Percentiles rank a stretch among this genome's conserved stretches.
Conservation (phyloP, 345 rosid genomes). For the Gossypium herbaceum region DNA sequence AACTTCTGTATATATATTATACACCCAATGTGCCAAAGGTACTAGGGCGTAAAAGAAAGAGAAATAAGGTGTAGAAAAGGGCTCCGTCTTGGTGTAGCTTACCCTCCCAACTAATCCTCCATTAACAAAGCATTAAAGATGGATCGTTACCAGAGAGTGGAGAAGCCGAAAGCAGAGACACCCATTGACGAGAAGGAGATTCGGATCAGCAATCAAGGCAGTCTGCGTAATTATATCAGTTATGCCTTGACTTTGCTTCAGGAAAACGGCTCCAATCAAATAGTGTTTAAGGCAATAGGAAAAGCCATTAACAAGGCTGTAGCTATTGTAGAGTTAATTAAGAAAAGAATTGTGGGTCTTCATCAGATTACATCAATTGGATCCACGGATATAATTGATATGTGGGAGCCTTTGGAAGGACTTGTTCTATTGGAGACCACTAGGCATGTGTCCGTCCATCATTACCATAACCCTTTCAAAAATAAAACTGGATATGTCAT, state of each 20-base stretch:
- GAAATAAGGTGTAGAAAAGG: too few species aligned
- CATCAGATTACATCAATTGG: neutral
- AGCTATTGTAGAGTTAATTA: neutral
- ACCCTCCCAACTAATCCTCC: too few species aligned
- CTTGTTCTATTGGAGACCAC: neutral
- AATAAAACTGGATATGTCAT: neutral
- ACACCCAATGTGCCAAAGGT: too few species aligned
- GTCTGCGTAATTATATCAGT: neutral
- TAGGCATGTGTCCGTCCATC: neutral
- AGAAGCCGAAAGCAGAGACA: neutral
- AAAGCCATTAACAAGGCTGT: constrained; percentile 3
- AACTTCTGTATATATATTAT: too few species aligned
- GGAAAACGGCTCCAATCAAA: neutral
- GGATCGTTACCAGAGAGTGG: neutral
- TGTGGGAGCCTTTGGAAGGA: constrained; percentile 1
- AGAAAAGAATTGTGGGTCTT: constrained; percentile 2
- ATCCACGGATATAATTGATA: neutral
- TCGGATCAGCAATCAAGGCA: neutral
- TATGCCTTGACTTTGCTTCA: neutral
- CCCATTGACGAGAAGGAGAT: constrained; percentile 4
- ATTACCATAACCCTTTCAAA: neutral
- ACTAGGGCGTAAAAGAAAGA: too few species aligned
- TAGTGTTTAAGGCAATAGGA: constrained; percentile 1
- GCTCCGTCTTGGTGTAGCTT: too few species aligned
- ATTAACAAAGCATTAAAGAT: too few species aligned